Evolutionary conservation across 306 rosid species (phyloP), one percentile per base, ranked within the genome.

Genomic region (Carpinus viminea): DNA sequence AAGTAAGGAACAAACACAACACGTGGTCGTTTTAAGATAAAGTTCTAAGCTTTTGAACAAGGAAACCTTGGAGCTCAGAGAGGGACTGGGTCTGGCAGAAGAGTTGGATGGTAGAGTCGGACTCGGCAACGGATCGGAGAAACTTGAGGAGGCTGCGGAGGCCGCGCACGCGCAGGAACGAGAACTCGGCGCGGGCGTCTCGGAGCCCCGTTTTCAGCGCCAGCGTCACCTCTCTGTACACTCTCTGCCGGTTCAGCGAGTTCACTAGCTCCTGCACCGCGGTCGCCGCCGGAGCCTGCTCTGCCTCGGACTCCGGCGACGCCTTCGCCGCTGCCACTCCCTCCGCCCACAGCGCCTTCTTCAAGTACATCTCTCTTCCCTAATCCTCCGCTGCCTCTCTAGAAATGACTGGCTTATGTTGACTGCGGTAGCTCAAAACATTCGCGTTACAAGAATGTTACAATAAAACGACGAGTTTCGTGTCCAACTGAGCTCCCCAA

Each of bases 141-240:
- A 91, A 95, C 68, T 95, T 91, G 90, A 92, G 97, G 77, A 92
- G 87, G 8, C 87, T 82, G 45, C 91, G 91, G 72, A 92, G 97
- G 57, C 97, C 97, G 41, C 97, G 92, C 34, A 91, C 81, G 24
- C 97, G 97, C 78, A 94, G 93, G 64, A 94, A 92, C 0, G 97
- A 92, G 89, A 92, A 94, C 79, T 91, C 95, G 3, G 98, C 97
- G 17, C 90, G 80, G 4, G 93, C 97, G 31, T 94, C 95, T 38
- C 92, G 83, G 26, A 94, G 93, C 2, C 98, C 94, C 1, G 86
- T 87, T 12, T 93, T 86, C 53, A 94, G 97, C 3, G 95, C 90
- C 8, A 92, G 91, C 1, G 97, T 94, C 21, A 94, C 91, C 83
- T 94, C 98, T 11, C 95, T 86, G 76, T 86, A 82, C 3, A 92